phyloP scores from a whole-genome alignment of 2,329 filamentous ascomycete genomes.

The Penicillium digitatum region DNA sequence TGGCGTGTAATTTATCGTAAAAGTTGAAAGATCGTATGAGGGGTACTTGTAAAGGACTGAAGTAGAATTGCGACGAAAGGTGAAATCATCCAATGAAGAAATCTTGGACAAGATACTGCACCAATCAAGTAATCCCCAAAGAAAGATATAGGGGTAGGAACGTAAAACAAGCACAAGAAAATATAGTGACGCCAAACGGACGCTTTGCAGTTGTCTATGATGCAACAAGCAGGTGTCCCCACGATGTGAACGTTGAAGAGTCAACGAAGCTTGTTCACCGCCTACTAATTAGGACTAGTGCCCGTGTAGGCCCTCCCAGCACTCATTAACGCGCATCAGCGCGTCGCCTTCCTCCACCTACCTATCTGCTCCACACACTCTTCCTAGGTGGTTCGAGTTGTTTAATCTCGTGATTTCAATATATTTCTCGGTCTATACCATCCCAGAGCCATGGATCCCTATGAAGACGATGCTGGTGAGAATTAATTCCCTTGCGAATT shows the following conservation, averaged over 20 bases:
- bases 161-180: not conserved
- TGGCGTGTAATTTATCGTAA: not conserved
- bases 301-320: not conserved
- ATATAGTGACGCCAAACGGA: constrained; percentile 1
- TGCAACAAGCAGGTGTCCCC: constrained; percentile 6
- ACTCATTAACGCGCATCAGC: constrained; percentile 39
- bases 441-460: constrained; percentile 31
- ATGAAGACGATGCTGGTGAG: constrained; percentile 33
- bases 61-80: constrained; percentile 10
- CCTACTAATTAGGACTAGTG: constrained; percentile 24
- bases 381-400: not conserved
- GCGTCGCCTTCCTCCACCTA: constrained; percentile 18
- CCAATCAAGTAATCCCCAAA: not conserved
- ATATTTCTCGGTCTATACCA: not conserved
- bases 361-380: not conserved
- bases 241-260: constrained; percentile 8
- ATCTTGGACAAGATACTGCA: constrained; percentile 3
- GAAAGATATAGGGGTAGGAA: not conserved
- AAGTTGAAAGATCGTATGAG: not conserved
- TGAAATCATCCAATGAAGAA: constrained; percentile 2
- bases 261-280: constrained; percentile 25
- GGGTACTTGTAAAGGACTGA: constrained; percentile 3
- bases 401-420: not conserved
- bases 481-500: constrained; percentile 7
- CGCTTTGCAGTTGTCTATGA: constrained; percentile 8